Conservation (phyloP, 1,284 basidiomycete genomes). For the Ceratobasidium sp. region DNA sequence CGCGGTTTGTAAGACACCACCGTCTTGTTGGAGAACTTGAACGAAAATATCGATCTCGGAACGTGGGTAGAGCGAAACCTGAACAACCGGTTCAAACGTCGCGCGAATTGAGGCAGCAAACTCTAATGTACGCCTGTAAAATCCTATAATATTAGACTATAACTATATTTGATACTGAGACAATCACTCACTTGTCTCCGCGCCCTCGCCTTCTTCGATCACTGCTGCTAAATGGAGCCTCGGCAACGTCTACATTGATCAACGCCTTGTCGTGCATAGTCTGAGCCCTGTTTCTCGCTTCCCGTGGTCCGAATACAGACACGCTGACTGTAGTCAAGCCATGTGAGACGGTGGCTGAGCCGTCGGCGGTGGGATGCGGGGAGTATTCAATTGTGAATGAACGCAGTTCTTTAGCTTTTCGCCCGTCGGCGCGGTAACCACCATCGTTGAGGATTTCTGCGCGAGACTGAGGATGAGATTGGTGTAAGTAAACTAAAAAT, state of each 20-base stretch:
- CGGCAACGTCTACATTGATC: conserved; percentile 86
- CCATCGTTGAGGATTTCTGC: conserved; percentile 92
- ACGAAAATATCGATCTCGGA: conserved; percentile 95
- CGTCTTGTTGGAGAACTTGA: conserved; percentile 93
- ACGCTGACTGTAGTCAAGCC: conserved; percentile 91
- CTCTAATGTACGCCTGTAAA: conserved; percentile 84
- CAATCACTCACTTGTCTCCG: conserved; percentile 84
- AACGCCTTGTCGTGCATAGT: conserved; percentile 85
- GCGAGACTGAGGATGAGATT: conserved; percentile 64
- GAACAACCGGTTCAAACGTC: conserved; percentile 96
- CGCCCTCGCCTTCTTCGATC: conserved; percentile 80
- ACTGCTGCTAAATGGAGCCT: conserved; percentile 87
- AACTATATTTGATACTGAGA: conserved; percentile 1
- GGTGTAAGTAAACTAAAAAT: conserved; percentile 8
- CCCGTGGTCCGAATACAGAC: conserved; percentile 91
- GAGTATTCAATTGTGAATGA: conserved; percentile 83
- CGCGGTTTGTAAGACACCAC: conserved; percentile 88
- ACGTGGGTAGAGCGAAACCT: conserved; percentile 91
- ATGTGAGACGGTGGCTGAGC: conserved; percentile 85
- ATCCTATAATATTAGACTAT: conserved; percentile 19
- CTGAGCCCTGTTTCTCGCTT: conserved; percentile 81
- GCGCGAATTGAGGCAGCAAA: conserved; percentile 88
- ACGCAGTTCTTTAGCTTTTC: conserved; percentile 90
- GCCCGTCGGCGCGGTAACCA: conserved; percentile 89
- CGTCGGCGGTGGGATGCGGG: conserved; percentile 84